Evolutionary conservation across 352 stramenopile species (phyloP), one percentile per base, ranked within the genome.

Genomic region (Globisporangium yorkense): DNA sequence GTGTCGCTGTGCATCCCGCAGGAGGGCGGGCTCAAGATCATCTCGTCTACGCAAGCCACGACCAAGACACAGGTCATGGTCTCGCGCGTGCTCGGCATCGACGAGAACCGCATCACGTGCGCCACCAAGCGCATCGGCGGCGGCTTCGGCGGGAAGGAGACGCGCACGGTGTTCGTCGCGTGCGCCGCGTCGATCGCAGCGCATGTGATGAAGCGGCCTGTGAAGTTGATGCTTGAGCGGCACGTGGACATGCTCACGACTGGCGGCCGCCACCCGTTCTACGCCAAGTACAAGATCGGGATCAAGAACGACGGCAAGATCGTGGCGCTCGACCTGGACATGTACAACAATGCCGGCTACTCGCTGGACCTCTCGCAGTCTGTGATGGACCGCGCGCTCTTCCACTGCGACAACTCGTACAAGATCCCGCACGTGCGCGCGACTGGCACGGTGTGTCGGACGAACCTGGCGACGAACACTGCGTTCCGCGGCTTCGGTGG

Each of bases 121-220:
- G 77, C 79, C 20, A 89, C 92, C 18, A 99, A 98, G 72, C 81
- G 96, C 31, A 97, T 98, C 68, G 96, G 96, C 47, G 96, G 96
- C 58, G 96, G 91, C 12, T 99, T 99, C 73, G 96, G 96, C 37
- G 96, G 96, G 37, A 99, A 99, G 68, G 93, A 98, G 69, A 98
- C 94, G 9, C 79, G 92, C 9, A 97, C 72, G 40, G 87, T 77
- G 44, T 98, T 98, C 66, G 74, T 95, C 1, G 92, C 92, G 27
- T 96, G 85, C 46, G 93, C 94, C 3, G 87, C 89, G 39, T 92
- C 95, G 10, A 77, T 99, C 29, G 93, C 89, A 2, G 92, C 92
- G 1, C 89, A 97, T 61, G 51, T 92, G 2, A 84, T 90, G 47
- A 89, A 93, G 67, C 66, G 83, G 10, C 91, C 95, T 12, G 92